These are phyloP conservation scores for Moricandia moricandioides DNA, from an alignment of 345 rosid genomes.

Conservation along the genomic window DNA sequence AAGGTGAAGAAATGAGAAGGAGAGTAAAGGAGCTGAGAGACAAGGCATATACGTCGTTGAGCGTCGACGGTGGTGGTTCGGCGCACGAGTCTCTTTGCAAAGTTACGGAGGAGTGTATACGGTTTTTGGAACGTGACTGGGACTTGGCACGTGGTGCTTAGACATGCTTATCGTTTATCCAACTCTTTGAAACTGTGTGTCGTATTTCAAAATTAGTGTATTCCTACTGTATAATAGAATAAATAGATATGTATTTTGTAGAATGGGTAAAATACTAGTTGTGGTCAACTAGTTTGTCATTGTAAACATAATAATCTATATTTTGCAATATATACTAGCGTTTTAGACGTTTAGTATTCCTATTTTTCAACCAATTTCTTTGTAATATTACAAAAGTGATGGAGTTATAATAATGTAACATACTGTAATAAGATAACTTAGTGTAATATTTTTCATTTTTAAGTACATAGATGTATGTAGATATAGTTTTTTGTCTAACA, in stretches of 20 bases:
- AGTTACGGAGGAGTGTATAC: constrained; percentile 26
- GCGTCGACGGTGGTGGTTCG: constrained; percentile 23
- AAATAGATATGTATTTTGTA: not conserved
- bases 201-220: not conserved
- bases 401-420: not conserved
- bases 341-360: not conserved
- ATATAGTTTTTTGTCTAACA: too few relatives aligned
- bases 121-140: constrained; percentile 13
- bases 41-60: constrained; percentile 36
- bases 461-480: too few relatives aligned
- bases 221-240: not conserved
- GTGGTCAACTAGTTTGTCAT: not conserved
- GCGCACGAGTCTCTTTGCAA: constrained; percentile 29
- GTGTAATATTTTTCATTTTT: too few relatives aligned
- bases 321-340: not conserved
- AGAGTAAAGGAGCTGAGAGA: constrained; percentile 40
- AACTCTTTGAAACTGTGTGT: not conserved
- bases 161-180: not conserved
- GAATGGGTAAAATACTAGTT: not conserved
- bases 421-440: not conserved
- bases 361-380: not conserved
- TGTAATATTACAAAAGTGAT: not conserved
- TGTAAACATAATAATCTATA: not conserved
- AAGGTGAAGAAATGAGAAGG: constrained; percentile 41
- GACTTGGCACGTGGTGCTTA: constrained; percentile 35